Conservation (phyloP, 805 yeast genomes). For the Kazachstania taianensis region DNA sequence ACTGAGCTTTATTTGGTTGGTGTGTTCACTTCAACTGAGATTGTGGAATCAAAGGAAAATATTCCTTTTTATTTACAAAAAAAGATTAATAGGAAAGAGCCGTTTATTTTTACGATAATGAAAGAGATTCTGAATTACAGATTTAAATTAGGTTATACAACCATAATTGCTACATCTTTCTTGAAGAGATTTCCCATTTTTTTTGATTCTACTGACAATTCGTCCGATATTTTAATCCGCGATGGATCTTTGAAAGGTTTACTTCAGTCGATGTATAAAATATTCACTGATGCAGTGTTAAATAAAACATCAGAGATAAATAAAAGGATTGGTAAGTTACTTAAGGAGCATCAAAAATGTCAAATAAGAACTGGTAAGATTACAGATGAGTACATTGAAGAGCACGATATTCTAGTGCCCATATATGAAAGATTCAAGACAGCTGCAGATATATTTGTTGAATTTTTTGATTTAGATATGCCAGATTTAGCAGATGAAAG, state of each 20-base stretch:
- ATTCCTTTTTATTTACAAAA: slow-evolving; percentile 37
- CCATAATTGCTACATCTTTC: slow-evolving; percentile 38
- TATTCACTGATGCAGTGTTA: slow-evolving; percentile 37
- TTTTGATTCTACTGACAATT: slow-evolving; percentile 24
- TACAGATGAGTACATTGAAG: slow-evolving; percentile 31
- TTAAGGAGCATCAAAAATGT: slow-evolving; percentile 38
- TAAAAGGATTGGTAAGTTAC: slow-evolving; percentile 28
- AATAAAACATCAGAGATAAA: slow-evolving; percentile 30
- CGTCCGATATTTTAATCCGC: slow-evolving; percentile 20
- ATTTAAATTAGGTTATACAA: slow-evolving; percentile 27
- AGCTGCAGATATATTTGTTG: slow-evolving; percentile 36
- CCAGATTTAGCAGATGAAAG: slow-evolving; percentile 29
- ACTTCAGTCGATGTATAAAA: slow-evolving; percentile 32
- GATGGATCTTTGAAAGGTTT: slow-evolving; percentile 20
- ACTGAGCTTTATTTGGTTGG: slow-evolving; percentile 53
- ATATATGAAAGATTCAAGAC: slow-evolving; percentile 36
- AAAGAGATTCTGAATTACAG: slow-evolving; percentile 37
- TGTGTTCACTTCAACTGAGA: slow-evolving; percentile 38
- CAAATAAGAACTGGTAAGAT: slow-evolving; percentile 60
- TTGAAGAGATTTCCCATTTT: slow-evolving; percentile 36
- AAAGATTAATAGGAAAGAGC: slow-evolving; percentile 28
- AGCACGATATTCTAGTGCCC: slow-evolving; percentile 27
- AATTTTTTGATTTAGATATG: slow-evolving; percentile 30
- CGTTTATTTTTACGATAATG: slow-evolving; percentile 36
- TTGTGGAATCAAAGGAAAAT: slow-evolving; percentile 30